Evolutionary conservation across 768 basidiomycete species (phyloP).

Genomic region (Podaxis carcinomalis): DNA sequence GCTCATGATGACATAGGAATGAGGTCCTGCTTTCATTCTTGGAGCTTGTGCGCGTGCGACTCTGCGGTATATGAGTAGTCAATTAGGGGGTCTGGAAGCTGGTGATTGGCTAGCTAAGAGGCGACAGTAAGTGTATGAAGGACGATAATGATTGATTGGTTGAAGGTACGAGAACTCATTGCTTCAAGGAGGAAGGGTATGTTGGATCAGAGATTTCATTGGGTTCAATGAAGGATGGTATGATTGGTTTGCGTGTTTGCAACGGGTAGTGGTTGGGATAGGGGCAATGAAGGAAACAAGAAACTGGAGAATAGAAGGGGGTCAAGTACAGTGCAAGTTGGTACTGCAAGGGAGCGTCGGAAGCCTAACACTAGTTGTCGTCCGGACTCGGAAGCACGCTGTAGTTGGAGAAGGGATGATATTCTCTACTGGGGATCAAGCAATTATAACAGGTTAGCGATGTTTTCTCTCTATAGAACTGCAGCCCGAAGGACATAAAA

Average conservation of each 20-base stretch:
- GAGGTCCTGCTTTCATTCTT: not conserved
- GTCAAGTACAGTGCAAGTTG: not conserved
- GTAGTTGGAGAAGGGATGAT: constrained; percentile 11
- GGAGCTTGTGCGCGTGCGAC: not conserved
- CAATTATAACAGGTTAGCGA: not conserved
- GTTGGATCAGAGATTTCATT: not conserved
- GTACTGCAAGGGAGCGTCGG: too few species aligned
- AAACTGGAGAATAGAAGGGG: not conserved
- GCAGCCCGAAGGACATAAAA: not conserved
- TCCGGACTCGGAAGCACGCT: not conserved
- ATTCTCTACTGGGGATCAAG: not conserved
- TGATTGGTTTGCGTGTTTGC: not conserved
- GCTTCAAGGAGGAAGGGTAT: not conserved
- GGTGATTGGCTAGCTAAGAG: not conserved
- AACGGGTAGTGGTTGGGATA: not conserved
- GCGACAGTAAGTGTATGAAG: not conserved
- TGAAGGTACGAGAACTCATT: not conserved
- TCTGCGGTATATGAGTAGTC: too few species aligned
- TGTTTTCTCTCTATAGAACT: not conserved
- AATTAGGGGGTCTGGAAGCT: too few species aligned
- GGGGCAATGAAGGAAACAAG: not conserved
- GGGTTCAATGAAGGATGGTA: not conserved
- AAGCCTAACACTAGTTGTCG: not conserved
- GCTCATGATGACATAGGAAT: constrained; percentile 23
- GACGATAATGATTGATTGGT: not conserved